A percentile compares a stretch with the other conserved stretches of the same genome.
phyloP scores from a whole-genome alignment of 2,329 filamentous ascomycete species.

The Sporothrix globosa region DNA sequence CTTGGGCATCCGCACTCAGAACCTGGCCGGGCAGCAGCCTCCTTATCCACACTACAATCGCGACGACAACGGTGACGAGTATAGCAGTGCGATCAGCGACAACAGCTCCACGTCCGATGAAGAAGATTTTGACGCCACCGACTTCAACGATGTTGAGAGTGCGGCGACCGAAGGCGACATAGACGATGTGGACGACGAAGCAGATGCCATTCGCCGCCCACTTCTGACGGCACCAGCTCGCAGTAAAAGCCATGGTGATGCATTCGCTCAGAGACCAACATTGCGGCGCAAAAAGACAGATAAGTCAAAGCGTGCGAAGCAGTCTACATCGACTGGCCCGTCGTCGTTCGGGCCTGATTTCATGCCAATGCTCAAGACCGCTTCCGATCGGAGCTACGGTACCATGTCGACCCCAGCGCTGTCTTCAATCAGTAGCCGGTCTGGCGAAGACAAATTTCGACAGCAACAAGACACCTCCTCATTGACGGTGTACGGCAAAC shows the following conservation, averaged over 20 bases:
- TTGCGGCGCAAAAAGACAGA: constrained; percentile 39
- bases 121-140: constrained; percentile 38
- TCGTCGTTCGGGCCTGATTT: constrained; percentile 22
- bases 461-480: background rate
- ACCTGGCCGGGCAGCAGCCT: constrained; percentile 62
- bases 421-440: constrained; percentile 7
- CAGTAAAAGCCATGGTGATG: constrained; percentile 51
- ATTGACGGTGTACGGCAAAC: background rate
- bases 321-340: constrained; percentile 11
- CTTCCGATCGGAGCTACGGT: constrained; percentile 37
- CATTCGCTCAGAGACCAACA: constrained; percentile 40
- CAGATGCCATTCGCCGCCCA: constrained; percentile 39
- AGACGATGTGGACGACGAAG: constrained; percentile 41
- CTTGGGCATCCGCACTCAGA: constrained; percentile 76
- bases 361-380: constrained; percentile 27
- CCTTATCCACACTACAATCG: constrained; percentile 45
- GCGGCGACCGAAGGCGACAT: constrained; percentile 50
- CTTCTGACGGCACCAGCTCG: constrained; percentile 24
- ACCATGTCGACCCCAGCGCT: constrained; percentile 34
- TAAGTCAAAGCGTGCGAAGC: constrained; percentile 25
- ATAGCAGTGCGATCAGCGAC: constrained; percentile 40
- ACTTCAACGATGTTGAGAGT: constrained; percentile 47
- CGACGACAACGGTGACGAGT: constrained; percentile 41
- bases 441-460: constrained; percentile 1
- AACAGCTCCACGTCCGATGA: constrained; percentile 35